A percentile compares a stretch with the other conserved stretches of the same genome.
phyloP scores from a whole-genome alignment of 192 early-diverging fungal genomes.

The Coemansia sp. region DNA sequence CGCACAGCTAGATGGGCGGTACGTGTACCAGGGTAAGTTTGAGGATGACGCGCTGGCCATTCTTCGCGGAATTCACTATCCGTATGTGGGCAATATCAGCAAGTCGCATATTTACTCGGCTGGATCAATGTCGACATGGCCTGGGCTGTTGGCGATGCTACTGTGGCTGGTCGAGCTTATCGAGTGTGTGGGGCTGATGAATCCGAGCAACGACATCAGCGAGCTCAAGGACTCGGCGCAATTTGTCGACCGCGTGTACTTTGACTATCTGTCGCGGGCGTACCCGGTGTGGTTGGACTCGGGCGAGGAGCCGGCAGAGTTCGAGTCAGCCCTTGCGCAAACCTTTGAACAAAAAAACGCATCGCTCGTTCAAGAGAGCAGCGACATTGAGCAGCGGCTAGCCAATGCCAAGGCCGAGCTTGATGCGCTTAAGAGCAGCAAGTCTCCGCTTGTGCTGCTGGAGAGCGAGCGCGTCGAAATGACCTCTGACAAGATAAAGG shows the following conservation, averaged over 20 bases:
- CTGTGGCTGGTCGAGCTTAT: constrained; percentile 75
- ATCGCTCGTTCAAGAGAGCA: constrained; percentile 52
- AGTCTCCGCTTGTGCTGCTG: constrained; percentile 57
- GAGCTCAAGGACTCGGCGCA: constrained; percentile 49
- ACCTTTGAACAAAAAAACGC: constrained; percentile 68
- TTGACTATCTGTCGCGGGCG: constrained; percentile 63
- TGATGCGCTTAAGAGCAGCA: constrained; percentile 24
- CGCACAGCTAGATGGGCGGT: constrained; percentile 64
- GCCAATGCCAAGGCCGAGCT: constrained; percentile 53
- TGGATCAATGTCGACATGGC: constrained; percentile 68
- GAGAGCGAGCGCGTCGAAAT: constrained; percentile 58
- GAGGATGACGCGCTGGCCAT: constrained; percentile 68
- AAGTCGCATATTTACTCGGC: constrained; percentile 69
- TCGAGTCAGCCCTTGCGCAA: constrained; percentile 57
- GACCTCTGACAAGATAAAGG: constrained; percentile 62
- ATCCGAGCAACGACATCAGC: constrained; percentile 21
- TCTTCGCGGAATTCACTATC: constrained; percentile 57
- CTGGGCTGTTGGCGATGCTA: constrained; percentile 64
- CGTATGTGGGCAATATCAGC: constrained; percentile 56
- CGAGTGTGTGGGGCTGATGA: constrained; percentile 60
- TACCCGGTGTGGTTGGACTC: constrained; percentile 66
- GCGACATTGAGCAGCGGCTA: constrained; percentile 56
- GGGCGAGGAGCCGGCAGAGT: constrained; percentile 62
- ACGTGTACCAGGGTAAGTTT: constrained; percentile 62
- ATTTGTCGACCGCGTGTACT: constrained; percentile 70